A percentile compares a stretch with the other conserved stretches of the same genome.
phyloP scores from a whole-genome alignment of 1,284 basidiomycete genomes.

The Ganoderma sp. region DNA sequence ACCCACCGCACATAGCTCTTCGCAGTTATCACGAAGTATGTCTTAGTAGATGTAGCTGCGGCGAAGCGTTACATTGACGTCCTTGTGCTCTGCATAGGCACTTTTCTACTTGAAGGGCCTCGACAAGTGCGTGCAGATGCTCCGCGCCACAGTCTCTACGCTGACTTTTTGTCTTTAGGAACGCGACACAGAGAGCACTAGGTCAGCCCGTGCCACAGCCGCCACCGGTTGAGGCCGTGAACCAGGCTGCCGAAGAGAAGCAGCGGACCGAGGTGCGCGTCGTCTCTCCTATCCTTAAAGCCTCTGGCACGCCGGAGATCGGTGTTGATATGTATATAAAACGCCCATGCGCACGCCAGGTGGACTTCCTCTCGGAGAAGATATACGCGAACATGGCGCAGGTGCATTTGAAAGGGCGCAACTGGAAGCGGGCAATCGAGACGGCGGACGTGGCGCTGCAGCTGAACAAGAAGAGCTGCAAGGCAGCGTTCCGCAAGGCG shows the following conservation, averaged over 20 bases:
- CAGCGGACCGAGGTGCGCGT: slow-evolving; percentile 45
- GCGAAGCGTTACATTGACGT: slow-evolving; percentile 8
- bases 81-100: slow-evolving; percentile 44
- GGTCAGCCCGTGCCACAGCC: slow-evolving; percentile 27
- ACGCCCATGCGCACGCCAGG: slow-evolving; percentile 46
- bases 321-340: neutral
- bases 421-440: slow-evolving; percentile 77
- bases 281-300: neutral
- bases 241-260: slow-evolving; percentile 37
- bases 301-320: neutral
- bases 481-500: slow-evolving; percentile 80
- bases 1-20: slow-evolving; percentile 51
- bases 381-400: slow-evolving; percentile 83
- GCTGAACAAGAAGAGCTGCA: slow-evolving; percentile 75
- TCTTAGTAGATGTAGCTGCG: neutral
- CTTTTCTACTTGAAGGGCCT: slow-evolving; percentile 73
- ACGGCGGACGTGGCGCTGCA: slow-evolving; percentile 76
- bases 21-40: slow-evolving; percentile 68
- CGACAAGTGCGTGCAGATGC: slow-evolving; percentile 61
- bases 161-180: slow-evolving; percentile 23
- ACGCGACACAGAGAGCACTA: slow-evolving; percentile 32
- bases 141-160: neutral
- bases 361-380: slow-evolving; percentile 76
- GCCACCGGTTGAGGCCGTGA: slow-evolving; percentile 30
- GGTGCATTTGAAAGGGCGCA: slow-evolving; percentile 75